These are phyloP conservation scores for Bullera alba DNA, from an alignment of 768 basidiomycete species.

Conservation along the genomic window DNA sequence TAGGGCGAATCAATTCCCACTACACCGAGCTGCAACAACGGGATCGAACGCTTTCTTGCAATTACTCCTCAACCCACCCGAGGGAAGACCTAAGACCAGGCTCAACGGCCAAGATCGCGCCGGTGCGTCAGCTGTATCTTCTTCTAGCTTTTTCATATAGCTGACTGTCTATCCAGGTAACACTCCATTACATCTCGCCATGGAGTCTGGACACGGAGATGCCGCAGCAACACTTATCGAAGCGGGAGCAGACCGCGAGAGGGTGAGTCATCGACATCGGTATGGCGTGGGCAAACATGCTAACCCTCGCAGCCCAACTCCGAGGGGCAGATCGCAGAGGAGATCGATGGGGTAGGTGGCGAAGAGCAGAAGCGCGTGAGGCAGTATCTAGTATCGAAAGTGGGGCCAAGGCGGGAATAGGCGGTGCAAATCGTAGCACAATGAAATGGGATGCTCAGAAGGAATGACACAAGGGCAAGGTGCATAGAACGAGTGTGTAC, in stretches of 20 bases:
- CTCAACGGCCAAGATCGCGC: slow-evolving; percentile 61
- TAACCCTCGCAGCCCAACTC: slow-evolving; percentile 59
- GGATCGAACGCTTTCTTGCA: slow-evolving; percentile 84
- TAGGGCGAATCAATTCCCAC: slow-evolving; percentile 81
- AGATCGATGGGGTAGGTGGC: slow-evolving; percentile 83
- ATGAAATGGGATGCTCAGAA: no score
- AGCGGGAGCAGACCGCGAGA: slow-evolving; percentile 84
- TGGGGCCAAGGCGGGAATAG: slow-evolving; percentile 34
- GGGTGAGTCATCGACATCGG: slow-evolving; percentile 54
- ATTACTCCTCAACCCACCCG: slow-evolving; percentile 77
- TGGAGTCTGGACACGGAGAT: slow-evolving; percentile 92
- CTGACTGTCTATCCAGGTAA: slow-evolving; percentile 59
- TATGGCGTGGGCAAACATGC: not conserved
- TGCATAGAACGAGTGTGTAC: no score
- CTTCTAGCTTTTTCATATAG: not conserved
- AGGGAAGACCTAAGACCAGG: slow-evolving; percentile 60
- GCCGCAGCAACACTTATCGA: slow-evolving; percentile 85
- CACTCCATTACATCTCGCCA: slow-evolving; percentile 90
- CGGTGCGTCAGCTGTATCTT: slow-evolving; percentile 21
- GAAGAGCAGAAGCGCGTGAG: slow-evolving; percentile 73
- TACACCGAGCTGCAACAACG: slow-evolving; percentile 96
- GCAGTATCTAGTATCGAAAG: slow-evolving; percentile 56
- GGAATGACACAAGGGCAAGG: no score
- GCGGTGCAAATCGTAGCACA: no score
- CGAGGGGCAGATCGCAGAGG: slow-evolving; percentile 80